A percentile compares a stretch with the other conserved stretches of the same genome.
Evolutionary conservation across 2,329 filamentous ascomycete species (phyloP).

Genomic region (Fusarium sterilihyphosum): DNA sequence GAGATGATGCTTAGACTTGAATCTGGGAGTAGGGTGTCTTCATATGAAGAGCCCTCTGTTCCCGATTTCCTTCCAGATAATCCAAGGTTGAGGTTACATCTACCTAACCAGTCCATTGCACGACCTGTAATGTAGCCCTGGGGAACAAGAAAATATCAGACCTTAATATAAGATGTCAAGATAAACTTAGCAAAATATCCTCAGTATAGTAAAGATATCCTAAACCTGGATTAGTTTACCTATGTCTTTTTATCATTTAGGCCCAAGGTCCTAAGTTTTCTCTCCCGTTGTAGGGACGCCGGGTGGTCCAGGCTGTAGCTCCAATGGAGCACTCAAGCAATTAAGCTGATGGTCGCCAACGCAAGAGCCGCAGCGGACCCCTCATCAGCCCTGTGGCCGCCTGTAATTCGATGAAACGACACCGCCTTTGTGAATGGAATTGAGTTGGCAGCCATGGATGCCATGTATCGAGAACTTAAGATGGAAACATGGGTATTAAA

Average conservation of each 20-base stretch:
- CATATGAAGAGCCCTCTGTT: neutral
- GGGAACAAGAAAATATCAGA: neutral
- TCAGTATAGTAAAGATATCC: neutral
- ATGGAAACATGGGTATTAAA: neutral
- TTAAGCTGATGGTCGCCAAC: conserved; percentile 24
- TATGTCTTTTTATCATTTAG: neutral
- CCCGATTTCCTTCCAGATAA: neutral
- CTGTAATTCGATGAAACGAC: conserved; percentile 40
- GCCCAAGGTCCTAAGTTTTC: neutral
- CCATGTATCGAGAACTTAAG: neutral
- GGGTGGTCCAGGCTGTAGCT: conserved; percentile 6
- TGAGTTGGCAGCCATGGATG: conserved; percentile 1
- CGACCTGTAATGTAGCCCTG: neutral
- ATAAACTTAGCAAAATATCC: neutral
- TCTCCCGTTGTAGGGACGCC: neutral
- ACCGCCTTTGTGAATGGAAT: conserved; percentile 36
- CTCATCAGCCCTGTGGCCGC: conserved; percentile 38
- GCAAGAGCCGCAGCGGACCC: conserved; percentile 33
- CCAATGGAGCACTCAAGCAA: conserved; percentile 1
- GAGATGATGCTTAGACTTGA: neutral
- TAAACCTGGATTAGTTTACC: neutral
- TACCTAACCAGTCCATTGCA: neutral
- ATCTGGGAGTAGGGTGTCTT: neutral
- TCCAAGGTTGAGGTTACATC: neutral
- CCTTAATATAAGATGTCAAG: neutral